A percentile compares a stretch with the other conserved stretches of the same genome.
phyloP scores from a whole-genome alignment of 805 yeast genomes.

The Nakazawaea ishiwadae region DNA sequence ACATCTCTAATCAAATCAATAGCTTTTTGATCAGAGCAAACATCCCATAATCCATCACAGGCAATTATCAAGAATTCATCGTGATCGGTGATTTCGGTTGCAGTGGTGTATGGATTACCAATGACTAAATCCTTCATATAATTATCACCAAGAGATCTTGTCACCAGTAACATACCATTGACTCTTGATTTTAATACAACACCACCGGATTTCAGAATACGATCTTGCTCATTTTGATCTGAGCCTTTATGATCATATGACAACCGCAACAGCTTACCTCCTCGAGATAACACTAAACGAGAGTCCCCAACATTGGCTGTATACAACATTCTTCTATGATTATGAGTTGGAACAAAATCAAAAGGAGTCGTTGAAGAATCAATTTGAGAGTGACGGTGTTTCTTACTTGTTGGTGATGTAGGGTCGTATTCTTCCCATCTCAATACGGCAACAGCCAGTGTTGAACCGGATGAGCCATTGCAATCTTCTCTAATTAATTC shows the following conservation, averaged over 20 bases:
- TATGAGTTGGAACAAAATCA: constrained; percentile 42
- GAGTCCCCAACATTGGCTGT: constrained; percentile 97
- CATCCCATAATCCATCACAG: constrained; percentile 98
- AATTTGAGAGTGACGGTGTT: neutral
- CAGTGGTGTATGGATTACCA: constrained; percentile 89
- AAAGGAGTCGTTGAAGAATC: constrained; percentile 26
- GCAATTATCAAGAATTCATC: constrained; percentile 87
- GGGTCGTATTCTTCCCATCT: constrained; percentile 64
- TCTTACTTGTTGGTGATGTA: neutral
- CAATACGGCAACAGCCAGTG: constrained; percentile 90
- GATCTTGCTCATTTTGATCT: constrained; percentile 68
- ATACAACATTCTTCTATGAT: constrained; percentile 71
- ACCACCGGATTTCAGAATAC: constrained; percentile 81
- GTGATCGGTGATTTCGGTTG: constrained; percentile 60
- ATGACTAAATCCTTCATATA: constrained; percentile 86
- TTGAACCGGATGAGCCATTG: constrained; percentile 80
- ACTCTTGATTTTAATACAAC: constrained; percentile 85
- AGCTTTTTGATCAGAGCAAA: constrained; percentile 78
- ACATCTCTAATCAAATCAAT: constrained; percentile 60
- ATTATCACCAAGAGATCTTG: constrained; percentile 90
- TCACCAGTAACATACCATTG: constrained; percentile 92
- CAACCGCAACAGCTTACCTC: constrained; percentile 70
- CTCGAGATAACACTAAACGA: constrained; percentile 71
- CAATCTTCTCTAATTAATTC: constrained; percentile 52
- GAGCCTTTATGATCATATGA: constrained; percentile 94